Evolutionary conservation across 2,329 filamentous ascomycete species (phyloP), one percentile per base, ranked within the genome.

Genomic region (Hypoxylon sp.): DNA sequence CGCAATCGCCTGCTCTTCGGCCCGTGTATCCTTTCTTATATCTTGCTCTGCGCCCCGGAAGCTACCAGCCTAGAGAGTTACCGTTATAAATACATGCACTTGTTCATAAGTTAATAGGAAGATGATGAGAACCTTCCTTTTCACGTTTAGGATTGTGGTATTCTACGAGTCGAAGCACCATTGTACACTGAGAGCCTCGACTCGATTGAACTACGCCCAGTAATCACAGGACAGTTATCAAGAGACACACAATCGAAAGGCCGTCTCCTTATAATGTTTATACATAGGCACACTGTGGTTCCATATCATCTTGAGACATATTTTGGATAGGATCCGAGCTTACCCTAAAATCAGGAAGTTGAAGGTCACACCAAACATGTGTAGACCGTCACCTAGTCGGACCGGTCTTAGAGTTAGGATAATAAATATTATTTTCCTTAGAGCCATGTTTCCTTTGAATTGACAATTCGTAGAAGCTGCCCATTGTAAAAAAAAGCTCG

Each of bases 21-120:
- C 30, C 67, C 67, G 67, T 25, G 36, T 5, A 64, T 69, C 67
- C 64, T 25, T 21, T 19, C 11, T 53, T 19, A 6, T 21, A 7
- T 17, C 25, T 9, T 25, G 2, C 43, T 19, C 6, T 14, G 11
- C 17, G 41, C 28, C 19, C 32, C 41, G 46, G 41, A 41, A 25
- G 23, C 13, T 43, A 11, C 34, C 25, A 32, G 38, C n/a, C 34
- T 53, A 52, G 32, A 23, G n/a, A 23, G 25, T 53, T 17, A 41
- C 7, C 7, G 4, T 19, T 41, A 19, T 41, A 19, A 9, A 41
- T 19, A 9, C 13, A 1, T 2, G 13, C 3, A 11, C n/a, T 6
- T 0, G n/a, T 41, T n/a, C 9, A 41, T 41, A 41, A 41, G 38
- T 41, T 41, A 10, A 14, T 19, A 9, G 9, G 38, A 9, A 19